Percentiles rank a stretch among this genome's conserved stretches.
These are phyloP conservation scores for Actinomortierella wolfii DNA, from an alignment of 371 early-diverging fungal species.

Conservation along the genomic window DNA sequence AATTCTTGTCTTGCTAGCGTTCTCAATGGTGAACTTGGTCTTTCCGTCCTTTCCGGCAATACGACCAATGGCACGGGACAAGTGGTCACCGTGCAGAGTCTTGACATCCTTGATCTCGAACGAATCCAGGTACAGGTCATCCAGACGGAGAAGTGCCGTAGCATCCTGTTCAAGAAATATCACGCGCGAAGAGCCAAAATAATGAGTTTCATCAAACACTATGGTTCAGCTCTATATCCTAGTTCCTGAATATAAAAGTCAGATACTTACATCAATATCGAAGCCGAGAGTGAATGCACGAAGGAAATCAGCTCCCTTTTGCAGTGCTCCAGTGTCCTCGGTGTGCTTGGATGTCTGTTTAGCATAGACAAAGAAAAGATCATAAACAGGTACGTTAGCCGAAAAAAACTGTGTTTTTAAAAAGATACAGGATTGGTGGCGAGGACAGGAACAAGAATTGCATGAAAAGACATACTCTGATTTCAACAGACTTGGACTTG, in stretches of 20 bases:
- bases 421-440: background rate
- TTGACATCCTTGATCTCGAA: constrained; percentile 99
- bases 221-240: too few species aligned
- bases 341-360: constrained; percentile 78
- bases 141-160: constrained; percentile 91
- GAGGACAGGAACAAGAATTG: background rate
- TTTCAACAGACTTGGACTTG: constrained; percentile 87
- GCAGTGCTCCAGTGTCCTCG: constrained; percentile 86
- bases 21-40: constrained; percentile 97
- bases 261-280: constrained; percentile 73
- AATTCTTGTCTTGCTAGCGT: constrained; percentile 96
- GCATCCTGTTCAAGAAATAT: constrained; percentile 66
- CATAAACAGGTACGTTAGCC: background rate
- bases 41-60: constrained; percentile 99
- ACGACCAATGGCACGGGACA: constrained; percentile 98
- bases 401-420: background rate
- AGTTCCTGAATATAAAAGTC: background rate
- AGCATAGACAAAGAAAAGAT: constrained; percentile 1
- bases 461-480: constrained; percentile 62
- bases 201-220: background rate
- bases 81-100: constrained; percentile 94
- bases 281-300: constrained; percentile 94
- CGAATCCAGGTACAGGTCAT: constrained; percentile 94
- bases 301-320: constrained; percentile 95
- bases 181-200: background rate